A percentile compares a stretch with the other conserved stretches of the same genome.
phyloP scores from a whole-genome alignment of 2,329 filamentous ascomycete genomes.

The Ceratocystis eucalypticola region DNA sequence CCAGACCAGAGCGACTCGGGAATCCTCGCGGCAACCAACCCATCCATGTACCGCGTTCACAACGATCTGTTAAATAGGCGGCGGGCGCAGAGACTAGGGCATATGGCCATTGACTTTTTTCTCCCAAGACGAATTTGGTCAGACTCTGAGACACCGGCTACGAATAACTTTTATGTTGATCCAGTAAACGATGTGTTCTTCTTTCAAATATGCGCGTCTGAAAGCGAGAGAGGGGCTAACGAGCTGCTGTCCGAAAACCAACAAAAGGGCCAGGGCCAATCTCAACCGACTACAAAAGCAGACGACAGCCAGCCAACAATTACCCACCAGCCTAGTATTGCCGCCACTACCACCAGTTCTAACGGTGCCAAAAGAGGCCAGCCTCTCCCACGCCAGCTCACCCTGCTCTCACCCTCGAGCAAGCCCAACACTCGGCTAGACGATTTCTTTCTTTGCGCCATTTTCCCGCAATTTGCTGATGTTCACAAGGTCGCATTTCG shows the following conservation, averaged over 20 bases:
- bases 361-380: neutral
- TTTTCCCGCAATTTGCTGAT: neutral
- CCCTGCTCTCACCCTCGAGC: neutral
- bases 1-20: neutral
- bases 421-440: neutral
- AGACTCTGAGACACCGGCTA: neutral
- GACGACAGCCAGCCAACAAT: neutral
- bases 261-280: neutral
- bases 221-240: neutral
- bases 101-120: neutral
- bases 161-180: neutral
- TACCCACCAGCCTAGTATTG: neutral
- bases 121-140: neutral
- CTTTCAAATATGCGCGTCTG: neutral
- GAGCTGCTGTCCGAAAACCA: neutral
- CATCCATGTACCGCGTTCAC: slow-evolving; percentile 1
- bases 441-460: neutral
- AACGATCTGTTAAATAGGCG: neutral
- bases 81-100: neutral
- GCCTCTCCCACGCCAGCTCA: neutral
- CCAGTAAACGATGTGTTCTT: neutral
- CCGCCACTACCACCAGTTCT: neutral
- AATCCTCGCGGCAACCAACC: neutral
- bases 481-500: neutral
- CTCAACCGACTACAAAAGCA: neutral